Evolutionary conservation across 2,329 filamentous ascomycete genomes (phyloP).

Genomic region (Fusarium sp.): DNA sequence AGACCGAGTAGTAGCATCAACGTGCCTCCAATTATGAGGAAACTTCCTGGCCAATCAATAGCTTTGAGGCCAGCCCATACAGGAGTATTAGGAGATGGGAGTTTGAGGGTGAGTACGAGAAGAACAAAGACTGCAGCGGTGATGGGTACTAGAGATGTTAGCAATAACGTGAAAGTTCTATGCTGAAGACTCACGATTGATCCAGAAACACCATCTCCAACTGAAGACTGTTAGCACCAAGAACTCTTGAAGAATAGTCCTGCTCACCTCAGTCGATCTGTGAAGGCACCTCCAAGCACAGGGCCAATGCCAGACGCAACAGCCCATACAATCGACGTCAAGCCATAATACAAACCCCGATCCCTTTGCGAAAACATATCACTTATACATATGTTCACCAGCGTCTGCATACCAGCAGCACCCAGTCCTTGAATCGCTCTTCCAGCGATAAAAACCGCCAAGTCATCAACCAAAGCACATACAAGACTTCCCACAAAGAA

Average conservation of each 20-base stretch:
- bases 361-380: constrained; percentile 60
- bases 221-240: constrained; percentile 6
- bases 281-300: constrained; percentile 72
- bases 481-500: constrained; percentile 65
- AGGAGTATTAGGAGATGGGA: constrained; percentile 75
- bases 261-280: constrained; percentile 64
- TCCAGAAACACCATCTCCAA: constrained; percentile 62
- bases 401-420: constrained; percentile 61
- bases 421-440: constrained; percentile 64
- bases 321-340: constrained; percentile 75
- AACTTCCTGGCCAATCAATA: constrained; percentile 69
- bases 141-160: constrained; percentile 53
- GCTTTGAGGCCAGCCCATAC: constrained; percentile 70
- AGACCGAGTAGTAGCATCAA: constrained; percentile 78
- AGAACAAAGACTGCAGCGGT: constrained; percentile 67
- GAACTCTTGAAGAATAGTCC: accelerated
- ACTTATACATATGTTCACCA: constrained; percentile 65
- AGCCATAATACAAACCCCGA: constrained; percentile 65
- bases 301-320: constrained; percentile 74
- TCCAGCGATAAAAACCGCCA: constrained; percentile 54
- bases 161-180: accelerated
- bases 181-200: constrained; percentile 56
- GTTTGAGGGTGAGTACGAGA: constrained; percentile 70
- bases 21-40: constrained; percentile 71
- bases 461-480: constrained; percentile 57